Percentiles rank a stretch among this genome's conserved stretches.
Evolutionary conservation across 2,329 filamentous ascomycete genomes (phyloP).

Genomic region (Pseudofabraea citricarpa): DNA sequence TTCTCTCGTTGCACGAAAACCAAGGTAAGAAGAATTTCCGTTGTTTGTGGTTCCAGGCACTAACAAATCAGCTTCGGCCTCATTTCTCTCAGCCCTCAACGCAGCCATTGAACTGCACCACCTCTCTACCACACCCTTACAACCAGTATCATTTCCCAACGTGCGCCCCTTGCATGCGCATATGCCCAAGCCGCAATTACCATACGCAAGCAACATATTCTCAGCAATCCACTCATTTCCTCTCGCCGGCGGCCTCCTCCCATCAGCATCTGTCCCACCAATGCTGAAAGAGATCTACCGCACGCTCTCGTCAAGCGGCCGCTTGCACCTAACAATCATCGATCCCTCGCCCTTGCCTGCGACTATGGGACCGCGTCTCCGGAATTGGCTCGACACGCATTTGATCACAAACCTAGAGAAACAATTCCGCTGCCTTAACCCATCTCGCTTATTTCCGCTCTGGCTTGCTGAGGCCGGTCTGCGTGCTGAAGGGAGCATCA

Average conservation of each 20-base stretch:
- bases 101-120: conserved; percentile 37
- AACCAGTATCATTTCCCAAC: conserved; percentile 28
- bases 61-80: conserved; percentile 20
- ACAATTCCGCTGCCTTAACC: conserved; percentile 54
- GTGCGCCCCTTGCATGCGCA: conserved; percentile 28
- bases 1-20: conserved; percentile 26
- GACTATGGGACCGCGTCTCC: conserved; percentile 52
- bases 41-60: not conserved
- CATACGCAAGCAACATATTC: conserved; percentile 34
- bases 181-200: conserved; percentile 32
- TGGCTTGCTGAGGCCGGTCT: conserved; percentile 55
- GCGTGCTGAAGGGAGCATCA: conserved; percentile 29
- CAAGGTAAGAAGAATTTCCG: conserved; percentile 18
- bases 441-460: conserved; percentile 50
- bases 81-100: conserved; percentile 26
- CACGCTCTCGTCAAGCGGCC: conserved; percentile 49
- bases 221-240: conserved; percentile 46
- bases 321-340: conserved; percentile 55
- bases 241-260: conserved; percentile 48
- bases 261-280: conserved; percentile 49
- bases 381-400: conserved; percentile 57
- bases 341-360: conserved; percentile 54
- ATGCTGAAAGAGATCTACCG: conserved; percentile 53
- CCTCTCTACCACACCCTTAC: conserved; percentile 32
- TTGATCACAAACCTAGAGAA: conserved; percentile 55